Percentiles rank a stretch among this genome's conserved stretches.
Evolutionary conservation across 2,329 filamentous ascomycete species (phyloP).

Genomic region (Orbilia blumenaviensis): DNA sequence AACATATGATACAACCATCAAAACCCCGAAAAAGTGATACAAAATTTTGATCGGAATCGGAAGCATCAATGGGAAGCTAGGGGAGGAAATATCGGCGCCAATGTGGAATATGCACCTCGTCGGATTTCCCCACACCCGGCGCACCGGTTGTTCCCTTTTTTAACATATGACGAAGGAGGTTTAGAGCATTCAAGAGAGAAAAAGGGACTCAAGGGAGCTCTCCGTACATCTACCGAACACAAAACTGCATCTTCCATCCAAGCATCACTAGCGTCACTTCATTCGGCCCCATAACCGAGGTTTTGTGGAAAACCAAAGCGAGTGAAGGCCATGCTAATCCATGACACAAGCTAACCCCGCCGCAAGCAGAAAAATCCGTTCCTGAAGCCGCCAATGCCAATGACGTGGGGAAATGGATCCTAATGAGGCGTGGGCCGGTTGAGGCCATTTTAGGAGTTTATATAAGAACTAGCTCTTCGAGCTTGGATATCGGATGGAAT

Average conservation of each 20-base stretch:
- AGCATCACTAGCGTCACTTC: neutral
- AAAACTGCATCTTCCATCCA: neutral
- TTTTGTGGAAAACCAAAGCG: slow-evolving; percentile 20
- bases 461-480: slow-evolving; percentile 15
- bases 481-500: neutral
- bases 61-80: neutral
- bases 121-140: slow-evolving; percentile 17
- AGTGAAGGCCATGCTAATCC: neutral
- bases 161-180: slow-evolving; percentile 16
- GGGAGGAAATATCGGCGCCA: neutral
- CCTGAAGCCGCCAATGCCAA: neutral
- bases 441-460: slow-evolving; percentile 3
- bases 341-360: neutral
- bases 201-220: neutral
- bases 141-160: slow-evolving; percentile 3
- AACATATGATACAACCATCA: too few species aligned
- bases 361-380: neutral
- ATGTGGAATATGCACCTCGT: neutral
- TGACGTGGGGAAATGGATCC: neutral
- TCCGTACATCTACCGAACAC: neutral
- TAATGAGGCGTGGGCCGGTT: neutral
- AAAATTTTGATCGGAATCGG: neutral
- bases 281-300: slow-evolving; percentile 12
- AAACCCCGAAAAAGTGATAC: too few species aligned
- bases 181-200: neutral